These are phyloP conservation scores for Cladosporium phlei DNA, from an alignment of 2,329 filamentous ascomycete genomes.

Conservation along the genomic window DNA sequence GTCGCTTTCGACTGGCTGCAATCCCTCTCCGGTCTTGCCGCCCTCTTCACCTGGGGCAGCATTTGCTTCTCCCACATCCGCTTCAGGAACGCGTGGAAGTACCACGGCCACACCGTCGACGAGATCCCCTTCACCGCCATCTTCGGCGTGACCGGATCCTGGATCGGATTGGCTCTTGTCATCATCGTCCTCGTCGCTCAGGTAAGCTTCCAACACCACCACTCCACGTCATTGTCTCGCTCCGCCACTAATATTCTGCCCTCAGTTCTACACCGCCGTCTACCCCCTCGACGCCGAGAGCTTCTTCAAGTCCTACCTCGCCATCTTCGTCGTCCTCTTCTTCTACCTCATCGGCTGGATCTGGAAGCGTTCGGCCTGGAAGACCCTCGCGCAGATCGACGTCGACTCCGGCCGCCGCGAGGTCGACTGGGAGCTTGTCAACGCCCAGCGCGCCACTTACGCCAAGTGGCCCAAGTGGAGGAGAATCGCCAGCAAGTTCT, in stretches of 20 bases:
- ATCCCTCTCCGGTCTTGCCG: conserved; percentile 64
- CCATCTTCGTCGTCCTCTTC: conserved; percentile 24
- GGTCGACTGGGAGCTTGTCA: conserved; percentile 61
- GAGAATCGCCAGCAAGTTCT: conserved; percentile 26
- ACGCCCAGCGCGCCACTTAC: conserved; percentile 49
- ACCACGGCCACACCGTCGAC: conserved; percentile 42
- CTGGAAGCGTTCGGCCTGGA: conserved; percentile 53
- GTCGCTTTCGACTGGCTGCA: conserved; percentile 65
- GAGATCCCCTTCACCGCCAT: conserved; percentile 42
- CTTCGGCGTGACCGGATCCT: conserved; percentile 39
- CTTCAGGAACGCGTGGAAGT: conserved; percentile 70
- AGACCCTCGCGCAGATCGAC: conserved; percentile 57
- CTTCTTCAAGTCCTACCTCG: conserved; percentile 30
- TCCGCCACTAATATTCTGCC: too few species aligned
- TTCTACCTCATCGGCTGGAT: conserved; percentile 29
- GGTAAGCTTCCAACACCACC: conserved; percentile 4
- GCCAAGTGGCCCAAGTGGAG: conserved; percentile 51
- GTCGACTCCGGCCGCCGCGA: conserved; percentile 61
- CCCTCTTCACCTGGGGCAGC: conserved; percentile 67
- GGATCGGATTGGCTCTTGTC: conserved; percentile 37
- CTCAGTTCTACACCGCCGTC: conserved; percentile 35
- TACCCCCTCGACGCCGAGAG: conserved; percentile 15
- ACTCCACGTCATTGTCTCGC: conserved; percentile 43
- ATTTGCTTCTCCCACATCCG: conserved; percentile 85
- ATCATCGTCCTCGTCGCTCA: conserved; percentile 37